Conservation (phyloP, 2,329 filamentous ascomycete genomes). For the Malbranchea zuffiana region DNA sequence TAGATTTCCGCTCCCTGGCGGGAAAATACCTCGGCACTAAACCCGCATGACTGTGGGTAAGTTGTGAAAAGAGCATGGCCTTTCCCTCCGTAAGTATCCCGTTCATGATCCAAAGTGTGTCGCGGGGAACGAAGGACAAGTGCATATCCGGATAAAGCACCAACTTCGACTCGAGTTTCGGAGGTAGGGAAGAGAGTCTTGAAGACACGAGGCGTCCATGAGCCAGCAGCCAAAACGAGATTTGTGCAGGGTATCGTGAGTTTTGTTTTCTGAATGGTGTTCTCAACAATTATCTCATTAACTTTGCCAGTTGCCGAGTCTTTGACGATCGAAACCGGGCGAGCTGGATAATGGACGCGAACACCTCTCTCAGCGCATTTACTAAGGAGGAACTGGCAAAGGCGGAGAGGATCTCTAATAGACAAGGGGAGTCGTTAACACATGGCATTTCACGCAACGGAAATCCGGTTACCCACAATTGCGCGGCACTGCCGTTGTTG, state of each 20-base stretch:
- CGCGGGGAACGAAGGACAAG: slow-evolving; percentile 54
- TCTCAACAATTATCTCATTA: slow-evolving; percentile 42
- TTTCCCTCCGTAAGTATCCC: slow-evolving; percentile 30
- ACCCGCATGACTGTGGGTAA: slow-evolving; percentile 40
- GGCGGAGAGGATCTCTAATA: slow-evolving; percentile 50
- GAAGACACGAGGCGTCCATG: slow-evolving; percentile 62
- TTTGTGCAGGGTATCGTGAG: slow-evolving; percentile 48
- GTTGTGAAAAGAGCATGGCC: slow-evolving; percentile 62
- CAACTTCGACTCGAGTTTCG: slow-evolving; percentile 44
- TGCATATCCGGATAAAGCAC: slow-evolving; percentile 59
- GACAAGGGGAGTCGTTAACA: background rate
- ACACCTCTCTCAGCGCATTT: slow-evolving; percentile 51
- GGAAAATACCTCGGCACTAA: slow-evolving; percentile 61
- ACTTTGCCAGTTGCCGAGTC: slow-evolving; percentile 41
- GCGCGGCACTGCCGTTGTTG: slow-evolving; percentile 49
- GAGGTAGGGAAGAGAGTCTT: slow-evolving; percentile 51
- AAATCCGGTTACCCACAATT: slow-evolving; percentile 40
- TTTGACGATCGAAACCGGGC: slow-evolving; percentile 42
- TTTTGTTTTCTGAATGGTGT: slow-evolving; percentile 23
- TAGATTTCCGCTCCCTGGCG: slow-evolving; percentile 59
- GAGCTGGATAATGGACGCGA: slow-evolving; percentile 53
- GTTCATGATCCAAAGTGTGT: slow-evolving; percentile 25
- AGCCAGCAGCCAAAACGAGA: slow-evolving; percentile 57
- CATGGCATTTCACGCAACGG: background rate
- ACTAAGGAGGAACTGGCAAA: slow-evolving; percentile 56